These are phyloP conservation scores for Aurifilum marmelostoma DNA, from an alignment of 2,329 filamentous ascomycete genomes.

Conservation along the genomic window DNA sequence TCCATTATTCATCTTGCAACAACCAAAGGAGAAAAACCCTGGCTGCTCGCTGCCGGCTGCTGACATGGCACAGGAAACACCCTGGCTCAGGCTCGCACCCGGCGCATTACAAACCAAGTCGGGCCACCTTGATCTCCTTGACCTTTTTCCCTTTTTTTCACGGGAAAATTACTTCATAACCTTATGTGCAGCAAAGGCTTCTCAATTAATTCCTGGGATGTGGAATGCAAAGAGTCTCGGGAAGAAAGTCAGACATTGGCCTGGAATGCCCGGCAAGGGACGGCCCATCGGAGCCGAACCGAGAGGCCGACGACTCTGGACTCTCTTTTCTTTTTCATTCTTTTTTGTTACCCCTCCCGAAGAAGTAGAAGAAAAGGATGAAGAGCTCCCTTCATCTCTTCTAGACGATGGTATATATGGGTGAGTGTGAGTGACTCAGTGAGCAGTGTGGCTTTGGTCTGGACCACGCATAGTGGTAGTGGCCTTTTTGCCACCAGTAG, in stretches of 20 bases:
- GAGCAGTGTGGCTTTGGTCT: not conserved
- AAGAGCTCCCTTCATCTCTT: too few relatives aligned
- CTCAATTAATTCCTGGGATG: not conserved
- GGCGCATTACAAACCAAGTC: not conserved
- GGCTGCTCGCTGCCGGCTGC: conserved; percentile 22
- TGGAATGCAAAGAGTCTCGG: not conserved
- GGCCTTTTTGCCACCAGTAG: not conserved
- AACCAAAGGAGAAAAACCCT: too few relatives aligned
- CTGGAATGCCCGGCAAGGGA: conserved; percentile 10
- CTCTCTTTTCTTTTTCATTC: not conserved
- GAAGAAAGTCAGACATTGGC: not conserved
- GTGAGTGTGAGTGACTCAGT: not conserved
- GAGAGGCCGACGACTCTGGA: conserved; percentile 17
- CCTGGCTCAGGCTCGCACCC: not conserved
- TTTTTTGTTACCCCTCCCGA: too few relatives aligned
- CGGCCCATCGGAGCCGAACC: conserved; percentile 20
- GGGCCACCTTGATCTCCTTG: not conserved
- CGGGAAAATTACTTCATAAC: not conserved
- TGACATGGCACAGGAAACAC: conserved; percentile 14
- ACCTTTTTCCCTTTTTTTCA: not conserved
- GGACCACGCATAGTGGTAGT: not conserved
- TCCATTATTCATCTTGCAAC: conserved; percentile 17
- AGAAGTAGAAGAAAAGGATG: too few relatives aligned
- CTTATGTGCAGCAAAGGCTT: not conserved
- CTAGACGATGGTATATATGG: not conserved